These are phyloP conservation scores for Leishmania aethiopica DNA, from an alignment of 208 protist genomes.

Conservation along the genomic window DNA sequence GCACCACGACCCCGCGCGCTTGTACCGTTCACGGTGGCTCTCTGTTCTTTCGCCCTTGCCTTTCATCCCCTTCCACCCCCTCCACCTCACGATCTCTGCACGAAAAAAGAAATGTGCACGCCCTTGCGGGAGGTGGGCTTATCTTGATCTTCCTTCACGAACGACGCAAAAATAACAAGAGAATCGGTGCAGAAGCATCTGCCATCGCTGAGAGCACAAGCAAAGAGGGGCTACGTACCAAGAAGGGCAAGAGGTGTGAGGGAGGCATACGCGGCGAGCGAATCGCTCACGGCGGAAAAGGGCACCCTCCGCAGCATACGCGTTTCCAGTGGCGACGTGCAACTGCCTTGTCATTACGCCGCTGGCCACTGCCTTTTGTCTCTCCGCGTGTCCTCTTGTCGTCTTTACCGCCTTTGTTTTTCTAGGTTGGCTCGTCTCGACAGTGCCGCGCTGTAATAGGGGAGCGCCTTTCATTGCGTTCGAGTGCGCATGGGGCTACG, in stretches of 20 bases:
- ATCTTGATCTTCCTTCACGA: not conserved
- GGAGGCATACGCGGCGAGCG: not conserved
- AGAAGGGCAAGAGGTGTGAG: not conserved
- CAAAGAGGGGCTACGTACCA: too few species aligned
- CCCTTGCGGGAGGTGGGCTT: not conserved
- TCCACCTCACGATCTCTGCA: not conserved
- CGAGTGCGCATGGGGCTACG: not conserved
- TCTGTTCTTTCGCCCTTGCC: not conserved
- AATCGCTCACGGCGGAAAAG: not conserved
- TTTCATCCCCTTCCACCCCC: not conserved
- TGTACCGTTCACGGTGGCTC: not conserved
- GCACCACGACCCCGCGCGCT: not conserved
- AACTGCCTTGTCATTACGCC: not conserved
- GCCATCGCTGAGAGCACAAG: not conserved
- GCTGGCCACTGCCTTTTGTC: not conserved
- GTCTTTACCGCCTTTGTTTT: not conserved
- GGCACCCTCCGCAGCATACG: not conserved
- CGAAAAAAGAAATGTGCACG: not conserved
- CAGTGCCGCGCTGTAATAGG: not conserved
- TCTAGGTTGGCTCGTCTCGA: not conserved
- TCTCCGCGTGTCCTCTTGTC: not conserved
- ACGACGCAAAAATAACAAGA: not conserved
- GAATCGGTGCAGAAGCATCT: not conserved
- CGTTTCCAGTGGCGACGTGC: not conserved
- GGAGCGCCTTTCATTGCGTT: not conserved